Evolutionary conservation across 2,329 filamentous ascomycete genomes (phyloP), one percentile per base, ranked within the genome.

Genomic region (Lachnellula occidentalis): DNA sequence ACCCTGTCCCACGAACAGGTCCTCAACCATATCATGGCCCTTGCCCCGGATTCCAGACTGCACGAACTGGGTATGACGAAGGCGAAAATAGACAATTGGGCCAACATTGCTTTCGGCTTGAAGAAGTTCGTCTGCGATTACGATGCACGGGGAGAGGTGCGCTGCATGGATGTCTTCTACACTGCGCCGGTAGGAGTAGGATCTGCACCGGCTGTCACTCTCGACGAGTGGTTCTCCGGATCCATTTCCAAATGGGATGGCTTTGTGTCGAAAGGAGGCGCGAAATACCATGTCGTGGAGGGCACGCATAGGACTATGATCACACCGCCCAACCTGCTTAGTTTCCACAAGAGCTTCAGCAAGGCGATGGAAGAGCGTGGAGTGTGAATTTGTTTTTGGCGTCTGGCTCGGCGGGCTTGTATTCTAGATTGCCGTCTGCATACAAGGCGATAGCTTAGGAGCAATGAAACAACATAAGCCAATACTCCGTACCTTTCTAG

Each of bases 251-350:
- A 61, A 15, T 75, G 73, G 73, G 53, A 55, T 2, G 69, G 70
- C 19, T 74, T 73, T 59, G 59, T 62, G 27, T 15, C 17, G 11
- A 9, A 9, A 0, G 54, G 46, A 7, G 55, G 52, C 22, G 57
- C 62, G 1, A 59, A 58, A 11, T 72, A 70, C 48, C 70, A 74
- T 52, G 60, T 66, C 5, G 71, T 73, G 5, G 61, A 57, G 1
- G 73, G 73, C 2, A 62, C 60, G 4, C 73, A 75, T 59, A 71
- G 73, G 49, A 74, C 69, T 3, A 71, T 76, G 68, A 64, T 75
- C 48, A 59, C 60, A 2, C 68, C 68, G 3, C 69, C 72, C 14
- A 54, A 74, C 61, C 63, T 74, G 2, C 54, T 52, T 17, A 55
- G 50, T 3, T 74, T 75, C 59, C 59, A 66, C 51, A 61, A 60